phyloP scores from a whole-genome alignment of 345 rosid genomes.

The Brassica napus region DNA sequence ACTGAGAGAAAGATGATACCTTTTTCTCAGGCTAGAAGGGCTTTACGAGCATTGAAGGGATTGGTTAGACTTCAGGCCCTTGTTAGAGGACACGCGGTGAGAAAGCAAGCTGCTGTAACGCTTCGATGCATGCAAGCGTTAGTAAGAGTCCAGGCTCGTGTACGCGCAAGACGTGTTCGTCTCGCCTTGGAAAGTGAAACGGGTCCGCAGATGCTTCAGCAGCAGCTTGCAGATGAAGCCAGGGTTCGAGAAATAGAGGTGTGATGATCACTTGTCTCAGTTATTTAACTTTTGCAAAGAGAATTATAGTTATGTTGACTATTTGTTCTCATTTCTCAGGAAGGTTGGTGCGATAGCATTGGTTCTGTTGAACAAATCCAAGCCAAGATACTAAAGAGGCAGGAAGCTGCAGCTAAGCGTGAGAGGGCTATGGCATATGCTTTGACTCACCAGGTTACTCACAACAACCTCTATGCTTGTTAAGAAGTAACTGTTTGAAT shows the following conservation, averaged over 20 bases:
- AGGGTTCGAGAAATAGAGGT: slow-evolving; percentile 93
- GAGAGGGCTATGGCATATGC: slow-evolving; percentile 99
- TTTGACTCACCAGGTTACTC: slow-evolving; percentile 86
- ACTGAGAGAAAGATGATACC: slow-evolving; percentile 23
- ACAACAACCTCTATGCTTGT: background rate
- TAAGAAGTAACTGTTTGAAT: background rate
- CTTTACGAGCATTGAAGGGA: slow-evolving; percentile 94
- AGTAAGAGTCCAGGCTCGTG: slow-evolving; percentile 99
- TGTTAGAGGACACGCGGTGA: slow-evolving; percentile 97
- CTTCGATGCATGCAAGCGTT: slow-evolving; percentile 99
- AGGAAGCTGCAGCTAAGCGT: slow-evolving; percentile 99
- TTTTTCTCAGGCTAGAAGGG: slow-evolving; percentile 85
- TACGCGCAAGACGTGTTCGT: slow-evolving; percentile 96
- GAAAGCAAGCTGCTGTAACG: slow-evolving; percentile 99
- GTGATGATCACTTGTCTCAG: slow-evolving; percentile 34
- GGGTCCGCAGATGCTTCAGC: slow-evolving; percentile 69
- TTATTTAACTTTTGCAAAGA: background rate
- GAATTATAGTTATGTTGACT: slow-evolving; percentile 13
- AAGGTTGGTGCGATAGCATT: slow-evolving; percentile 94
- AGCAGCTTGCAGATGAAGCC: slow-evolving; percentile 75
- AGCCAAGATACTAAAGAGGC: slow-evolving; percentile 84
- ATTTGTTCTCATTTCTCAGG: slow-evolving; percentile 48
- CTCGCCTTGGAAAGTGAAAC: slow-evolving; percentile 89
- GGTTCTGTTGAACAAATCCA: slow-evolving; percentile 98
- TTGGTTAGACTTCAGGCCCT: slow-evolving; percentile 98